Evolutionary conservation across 306 rosid genomes (phyloP).

Genomic region (Prunus salicina): DNA sequence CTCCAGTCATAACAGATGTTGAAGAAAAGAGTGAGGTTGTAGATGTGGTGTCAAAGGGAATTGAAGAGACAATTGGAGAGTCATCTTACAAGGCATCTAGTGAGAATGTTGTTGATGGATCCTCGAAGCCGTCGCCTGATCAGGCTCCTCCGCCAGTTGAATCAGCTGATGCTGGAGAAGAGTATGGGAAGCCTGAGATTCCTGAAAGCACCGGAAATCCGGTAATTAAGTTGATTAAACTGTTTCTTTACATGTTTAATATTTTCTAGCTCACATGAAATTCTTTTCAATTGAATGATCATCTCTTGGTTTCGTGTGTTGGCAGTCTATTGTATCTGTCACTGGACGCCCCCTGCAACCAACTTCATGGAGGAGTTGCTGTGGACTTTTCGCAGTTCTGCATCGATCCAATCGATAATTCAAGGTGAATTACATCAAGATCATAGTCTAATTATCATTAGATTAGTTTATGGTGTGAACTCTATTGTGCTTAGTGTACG

Average conservation of each 20-base stretch:
- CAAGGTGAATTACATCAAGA: constrained; percentile 35
- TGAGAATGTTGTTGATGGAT: constrained; percentile 16
- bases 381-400: constrained; percentile 61
- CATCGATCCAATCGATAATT: constrained; percentile 43
- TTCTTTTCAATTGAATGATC: background rate
- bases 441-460: background rate
- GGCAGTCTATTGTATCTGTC: constrained; percentile 31
- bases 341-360: constrained; percentile 25
- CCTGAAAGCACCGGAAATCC: constrained; percentile 32
- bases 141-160: constrained; percentile 19
- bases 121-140: background rate
- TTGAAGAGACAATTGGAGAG: constrained; percentile 40
- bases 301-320: background rate
- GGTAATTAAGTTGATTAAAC: constrained; percentile 27
- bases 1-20: constrained; percentile 16
- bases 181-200: constrained; percentile 21
- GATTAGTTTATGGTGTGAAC: background rate
- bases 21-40: constrained; percentile 19
- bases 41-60: constrained; percentile 20
- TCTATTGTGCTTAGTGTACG: background rate
- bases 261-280: background rate
- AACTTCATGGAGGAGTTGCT: constrained; percentile 68
- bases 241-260: background rate
- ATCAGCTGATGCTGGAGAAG: constrained; percentile 26
- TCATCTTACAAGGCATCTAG: constrained; percentile 28